Evolutionary conservation across 352 stramenopile genomes (phyloP), one percentile per base, ranked within the genome.

Genomic region (Halophytophthora polymorphica): DNA sequence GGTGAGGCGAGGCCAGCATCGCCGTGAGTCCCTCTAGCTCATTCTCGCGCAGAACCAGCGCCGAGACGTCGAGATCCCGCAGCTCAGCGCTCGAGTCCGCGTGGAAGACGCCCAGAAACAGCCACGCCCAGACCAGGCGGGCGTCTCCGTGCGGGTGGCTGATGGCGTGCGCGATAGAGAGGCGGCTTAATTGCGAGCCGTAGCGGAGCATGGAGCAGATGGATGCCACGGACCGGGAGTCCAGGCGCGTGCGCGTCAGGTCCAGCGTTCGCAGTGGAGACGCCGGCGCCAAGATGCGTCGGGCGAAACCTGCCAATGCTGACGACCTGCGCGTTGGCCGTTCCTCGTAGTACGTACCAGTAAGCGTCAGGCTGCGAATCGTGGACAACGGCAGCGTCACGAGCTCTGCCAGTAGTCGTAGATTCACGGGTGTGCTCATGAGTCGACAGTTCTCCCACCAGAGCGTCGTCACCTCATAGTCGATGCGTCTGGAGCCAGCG

Each of bases 31-130:
- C 23, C 21, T 49, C 23, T 15, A 61, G 5, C 13, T 60, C 43
- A 3, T 47, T 2, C 0, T 0, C 17, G n/a, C 45, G 41, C 0
- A 81, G 36, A 15, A 62, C 50, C n/a, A 76, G 51, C 3, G 51
- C 55, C 14, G 65, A 59, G 18, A 71, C 47, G 31, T 66, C 53
- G 21, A 71, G 49, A 28, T 68, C 53, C 15, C 55, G 29, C 11
- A 82, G 49, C 14, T 45, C 49, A 1, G 47, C 64, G 4, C 47
- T 33, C 5, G 68, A 72, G 45, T 78, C 68, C 0, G 50, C 56
- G 31, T 83, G 71, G 50, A 83, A 77, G 0, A 73, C 53, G 17
- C 56, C 69, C 25, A 73, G 51, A 15, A 63, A 71, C 41, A 83
- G 66, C 71, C 71, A 83, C 13, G 51, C 57, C 66, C 66, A 76